Percentiles rank a stretch among this genome's conserved stretches.
phyloP scores from a whole-genome alignment of 129 eudicot species.

The Centaurea solstitialis region DNA sequence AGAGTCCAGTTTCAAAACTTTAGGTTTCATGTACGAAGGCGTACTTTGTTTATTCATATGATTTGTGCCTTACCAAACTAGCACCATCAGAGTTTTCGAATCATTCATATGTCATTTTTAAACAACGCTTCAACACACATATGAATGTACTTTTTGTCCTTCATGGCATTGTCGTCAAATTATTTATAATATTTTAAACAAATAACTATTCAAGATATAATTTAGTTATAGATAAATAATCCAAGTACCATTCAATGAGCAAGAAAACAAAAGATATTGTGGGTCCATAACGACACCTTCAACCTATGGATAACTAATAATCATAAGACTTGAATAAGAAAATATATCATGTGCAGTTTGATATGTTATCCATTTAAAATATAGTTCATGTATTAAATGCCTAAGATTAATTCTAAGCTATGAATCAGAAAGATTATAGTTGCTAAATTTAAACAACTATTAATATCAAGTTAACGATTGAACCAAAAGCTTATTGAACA shows the following conservation, averaged over 20 bases:
- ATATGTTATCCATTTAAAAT: too few relatives aligned
- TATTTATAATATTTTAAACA: not conserved
- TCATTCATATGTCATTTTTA: conserved; percentile 25
- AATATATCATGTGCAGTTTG: too few relatives aligned
- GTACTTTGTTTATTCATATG: conserved; percentile 13
- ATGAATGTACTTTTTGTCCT: conserved; percentile 29
- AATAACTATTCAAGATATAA: not conserved
- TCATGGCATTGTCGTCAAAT: conserved; percentile 4
- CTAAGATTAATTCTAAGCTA: too few relatives aligned
- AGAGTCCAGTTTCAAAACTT: not conserved
- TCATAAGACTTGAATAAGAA: too few relatives aligned
- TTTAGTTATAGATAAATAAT: not conserved
- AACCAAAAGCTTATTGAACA: too few relatives aligned
- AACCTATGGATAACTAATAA: not conserved
- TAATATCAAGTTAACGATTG: too few relatives aligned
- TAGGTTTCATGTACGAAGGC: not conserved
- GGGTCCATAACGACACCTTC: not conserved
- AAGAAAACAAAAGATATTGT: not conserved
- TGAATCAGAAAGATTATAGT: too few relatives aligned
- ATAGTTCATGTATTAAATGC: too few relatives aligned
- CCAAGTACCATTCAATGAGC: not conserved
- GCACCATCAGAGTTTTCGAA: conserved; percentile 16
- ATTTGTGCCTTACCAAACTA: conserved; percentile 30
- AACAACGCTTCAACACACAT: conserved; percentile 13
- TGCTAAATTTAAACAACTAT: too few relatives aligned